phyloP scores from a whole-genome alignment of 768 basidiomycete species.

The Gloeostereum incarnatum region DNA sequence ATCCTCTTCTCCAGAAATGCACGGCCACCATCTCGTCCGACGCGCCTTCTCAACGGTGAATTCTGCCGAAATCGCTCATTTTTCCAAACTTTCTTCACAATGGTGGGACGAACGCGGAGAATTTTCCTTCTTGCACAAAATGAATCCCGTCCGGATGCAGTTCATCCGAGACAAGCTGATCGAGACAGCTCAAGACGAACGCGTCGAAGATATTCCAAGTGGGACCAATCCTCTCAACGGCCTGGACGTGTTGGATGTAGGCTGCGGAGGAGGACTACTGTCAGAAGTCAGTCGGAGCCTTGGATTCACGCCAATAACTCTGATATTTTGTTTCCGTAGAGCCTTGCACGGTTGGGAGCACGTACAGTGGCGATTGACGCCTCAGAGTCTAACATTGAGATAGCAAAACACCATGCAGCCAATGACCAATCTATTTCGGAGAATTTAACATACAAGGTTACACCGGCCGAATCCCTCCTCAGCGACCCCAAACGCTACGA shows the following conservation, averaged over 20 bases:
- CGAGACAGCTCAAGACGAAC: conserved; percentile 51
- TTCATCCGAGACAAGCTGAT: conserved; percentile 74
- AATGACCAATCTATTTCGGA: conserved; percentile 48
- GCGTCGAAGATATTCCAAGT: conserved; percentile 23
- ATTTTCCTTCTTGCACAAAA: conserved; percentile 79
- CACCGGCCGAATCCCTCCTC: conserved; percentile 68
- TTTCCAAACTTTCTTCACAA: conserved; percentile 78
- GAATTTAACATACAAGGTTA: conserved; percentile 58
- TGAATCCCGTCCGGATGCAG: conserved; percentile 87
- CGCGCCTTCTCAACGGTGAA: conserved; percentile 46
- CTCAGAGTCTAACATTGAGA: conserved; percentile 75
- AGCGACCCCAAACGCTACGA: conserved; percentile 65
- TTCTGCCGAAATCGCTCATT: conserved; percentile 75
- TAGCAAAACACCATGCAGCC: conserved; percentile 76
- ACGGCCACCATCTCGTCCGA: no score
- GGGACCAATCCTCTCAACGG: conserved; percentile 40
- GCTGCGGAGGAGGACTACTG: conserved; percentile 91
- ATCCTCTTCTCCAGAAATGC: no score
- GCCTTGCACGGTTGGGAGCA: conserved; percentile 80
- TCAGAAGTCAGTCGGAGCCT: conserved; percentile 53
- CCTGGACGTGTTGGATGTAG: conserved; percentile 77
- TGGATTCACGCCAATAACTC: neutral
- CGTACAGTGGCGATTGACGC: conserved; percentile 91
- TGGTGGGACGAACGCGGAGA: conserved; percentile 98
- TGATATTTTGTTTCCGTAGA: conserved; percentile 32